Conservation (phyloP, 1,284 basidiomycete species). For the Apiotrichum akiyoshidainum region DNA sequence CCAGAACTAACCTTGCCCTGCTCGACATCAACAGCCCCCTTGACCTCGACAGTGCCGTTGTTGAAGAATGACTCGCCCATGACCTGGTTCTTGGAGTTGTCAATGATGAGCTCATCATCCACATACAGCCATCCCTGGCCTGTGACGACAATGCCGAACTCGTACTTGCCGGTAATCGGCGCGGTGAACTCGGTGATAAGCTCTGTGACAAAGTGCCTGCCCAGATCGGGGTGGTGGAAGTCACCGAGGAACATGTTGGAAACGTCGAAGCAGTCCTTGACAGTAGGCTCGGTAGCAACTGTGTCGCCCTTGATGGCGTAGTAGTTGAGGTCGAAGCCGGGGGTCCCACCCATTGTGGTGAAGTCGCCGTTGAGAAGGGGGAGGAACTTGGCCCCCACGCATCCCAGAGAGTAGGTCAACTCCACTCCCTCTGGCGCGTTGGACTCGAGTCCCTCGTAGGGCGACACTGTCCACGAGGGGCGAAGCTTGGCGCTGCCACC, state of each 20-base stretch:
- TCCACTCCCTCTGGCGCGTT: constrained; percentile 46
- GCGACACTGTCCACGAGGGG: constrained; percentile 55
- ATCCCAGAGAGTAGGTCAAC: constrained; percentile 52
- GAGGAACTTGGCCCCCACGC: constrained; percentile 24
- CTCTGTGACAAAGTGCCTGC: constrained; percentile 24
- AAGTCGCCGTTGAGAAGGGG: constrained; percentile 27
- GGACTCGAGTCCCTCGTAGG: constrained; percentile 56
- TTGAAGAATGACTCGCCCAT: constrained; percentile 24
- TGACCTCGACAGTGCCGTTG: constrained; percentile 26
- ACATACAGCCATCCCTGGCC: constrained; percentile 56
- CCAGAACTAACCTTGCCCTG: constrained; percentile 24
- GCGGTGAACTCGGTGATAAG: constrained; percentile 26
- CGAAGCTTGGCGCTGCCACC: constrained; percentile 58
- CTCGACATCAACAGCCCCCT: constrained; percentile 22
- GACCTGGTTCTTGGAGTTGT: constrained; percentile 59
- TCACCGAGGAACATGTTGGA: constrained; percentile 32
- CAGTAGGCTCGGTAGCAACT: constrained; percentile 10
- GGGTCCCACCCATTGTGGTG: constrained; percentile 24
- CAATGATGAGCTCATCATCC: constrained; percentile 61
- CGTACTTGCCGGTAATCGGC: constrained; percentile 26
- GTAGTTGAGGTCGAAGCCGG: constrained; percentile 28
- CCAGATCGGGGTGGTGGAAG: constrained; percentile 23
- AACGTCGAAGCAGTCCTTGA: constrained; percentile 18
- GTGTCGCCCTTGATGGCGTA: constrained; percentile 24
- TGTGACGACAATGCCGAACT: constrained; percentile 32